Evolutionary conservation across 2,329 filamentous ascomycete genomes (phyloP).

Genomic region (Escovopsis weberi): DNA sequence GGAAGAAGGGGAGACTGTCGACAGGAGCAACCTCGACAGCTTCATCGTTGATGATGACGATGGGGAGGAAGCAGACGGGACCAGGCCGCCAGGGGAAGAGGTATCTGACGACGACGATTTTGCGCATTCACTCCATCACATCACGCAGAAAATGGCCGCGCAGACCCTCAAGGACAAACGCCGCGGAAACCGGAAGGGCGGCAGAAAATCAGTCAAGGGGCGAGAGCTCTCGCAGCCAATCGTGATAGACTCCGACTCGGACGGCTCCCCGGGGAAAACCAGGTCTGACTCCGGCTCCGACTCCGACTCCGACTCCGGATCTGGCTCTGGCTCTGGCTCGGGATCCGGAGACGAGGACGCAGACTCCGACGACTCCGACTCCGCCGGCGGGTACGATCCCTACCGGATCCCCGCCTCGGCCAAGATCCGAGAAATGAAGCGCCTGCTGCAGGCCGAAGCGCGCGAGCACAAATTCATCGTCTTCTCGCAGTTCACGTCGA

Average conservation of each 20-base stretch:
- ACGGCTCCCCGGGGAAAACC: constrained; percentile 2
- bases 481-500: constrained; percentile 95
- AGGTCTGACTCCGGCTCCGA: constrained; percentile 21
- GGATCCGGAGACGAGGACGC: constrained; percentile 19
- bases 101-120: constrained; percentile 18
- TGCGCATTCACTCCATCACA: constrained; percentile 19
- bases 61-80: constrained; percentile 18
- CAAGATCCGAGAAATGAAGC: constrained; percentile 77
- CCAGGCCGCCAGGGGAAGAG: constrained; percentile 11
- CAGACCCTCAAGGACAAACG: constrained; percentile 20
- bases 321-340: constrained; percentile 17
- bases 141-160: constrained; percentile 22
- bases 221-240: no score
- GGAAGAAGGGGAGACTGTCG: constrained; percentile 20
- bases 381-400: constrained; percentile 22
- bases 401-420: constrained; percentile 56
- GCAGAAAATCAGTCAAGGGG: no score
- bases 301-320: constrained; percentile 12
- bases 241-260: neutral
- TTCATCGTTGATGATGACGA: constrained; percentile 40
- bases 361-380: constrained; percentile 27
- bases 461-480: constrained; percentile 90
- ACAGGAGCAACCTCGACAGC: constrained; percentile 38
- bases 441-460: constrained; percentile 66
- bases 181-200: neutral